Base-by-base conservation (phyloP, 2,329 filamentous ascomycete species). In the Calonectria pauciramosa region DNA sequence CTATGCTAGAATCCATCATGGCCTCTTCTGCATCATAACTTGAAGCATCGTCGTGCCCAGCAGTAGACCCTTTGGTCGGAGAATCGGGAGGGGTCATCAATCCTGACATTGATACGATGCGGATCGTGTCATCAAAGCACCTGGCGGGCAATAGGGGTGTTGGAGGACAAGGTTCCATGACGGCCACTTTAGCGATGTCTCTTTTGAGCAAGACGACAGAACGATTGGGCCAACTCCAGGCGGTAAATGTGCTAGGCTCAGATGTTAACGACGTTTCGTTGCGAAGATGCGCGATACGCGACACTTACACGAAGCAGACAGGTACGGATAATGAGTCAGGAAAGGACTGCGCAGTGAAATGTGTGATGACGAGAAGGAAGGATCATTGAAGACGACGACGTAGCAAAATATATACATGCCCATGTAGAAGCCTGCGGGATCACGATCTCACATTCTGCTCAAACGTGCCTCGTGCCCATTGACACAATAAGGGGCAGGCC, bases 61-160 rank as follows among this genome's bases (percentile, higher is more conserved):
- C 38, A 20, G 72, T 66, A 14, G 76, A 76, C n/a, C 51, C 68
- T 10, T 78, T 64, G n/a, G 72, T 75, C 2, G 79, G 77, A 26
- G 79, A 79, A 30, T 80, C 79, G 11, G 79, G 80, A 30, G 74
- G 79, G 23, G 75, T 76, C 13, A 73, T 56, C 30, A 76, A 56
- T 11, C 75, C 77, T 1, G 70, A 64, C 56, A 68, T 54, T 26
- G 75, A 30, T 49, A 60, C 41, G n/a, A 70, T 30, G 59, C 20
- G 56, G 30, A 26, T 20, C 23, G 63, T 36, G 23, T 14, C 49
- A 13, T 23, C 11, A 23, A 51, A 67, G 3, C 18, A n/a, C n/a
- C 36, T 59, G n/a, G 51, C 23, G 4, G 60, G 52, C 5, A 51
- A 30, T 16, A 41, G 26, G 36, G 63, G 30, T 2, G 38, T 44